phyloP scores from a whole-genome alignment of 2,329 filamentous ascomycete species.

The Cytospora leucostoma region DNA sequence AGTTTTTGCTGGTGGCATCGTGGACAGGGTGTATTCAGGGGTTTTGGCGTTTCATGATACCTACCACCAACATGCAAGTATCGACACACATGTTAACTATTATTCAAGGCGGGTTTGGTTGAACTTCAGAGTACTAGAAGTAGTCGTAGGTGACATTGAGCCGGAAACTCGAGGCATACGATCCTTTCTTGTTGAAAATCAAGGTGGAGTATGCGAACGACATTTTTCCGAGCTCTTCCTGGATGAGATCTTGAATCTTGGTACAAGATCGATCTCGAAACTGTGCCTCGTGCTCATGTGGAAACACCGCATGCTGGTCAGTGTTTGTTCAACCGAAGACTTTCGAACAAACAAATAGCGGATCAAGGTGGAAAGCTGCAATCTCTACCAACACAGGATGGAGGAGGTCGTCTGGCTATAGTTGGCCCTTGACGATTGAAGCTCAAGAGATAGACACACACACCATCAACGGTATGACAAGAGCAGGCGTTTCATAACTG shows the following conservation, averaged over 20 bases:
- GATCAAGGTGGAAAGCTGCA: not conserved
- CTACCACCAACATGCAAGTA: constrained; percentile 12
- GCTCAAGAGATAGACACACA: constrained; percentile 16
- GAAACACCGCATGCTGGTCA: not conserved
- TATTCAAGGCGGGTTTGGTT: constrained; percentile 10
- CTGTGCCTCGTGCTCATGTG: not conserved
- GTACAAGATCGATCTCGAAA: not conserved
- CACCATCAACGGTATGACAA: not conserved
- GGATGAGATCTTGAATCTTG: not conserved
- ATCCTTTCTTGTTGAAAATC: not conserved
- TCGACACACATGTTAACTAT: constrained; percentile 11
- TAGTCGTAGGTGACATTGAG: constrained; percentile 10
- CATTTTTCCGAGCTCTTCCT: not conserved
- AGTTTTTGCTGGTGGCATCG: constrained; percentile 19
- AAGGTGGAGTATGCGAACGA: not conserved
- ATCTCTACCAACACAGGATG: not conserved
- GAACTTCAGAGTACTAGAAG: constrained; percentile 6
- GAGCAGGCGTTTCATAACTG: constrained; percentile 25
- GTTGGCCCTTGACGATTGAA: constrained; percentile 19
- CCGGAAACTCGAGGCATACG: constrained; percentile 7
- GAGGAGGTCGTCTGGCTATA: not conserved
- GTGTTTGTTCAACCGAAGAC: constrained; percentile 14
- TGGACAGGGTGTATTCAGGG: constrained; percentile 19
- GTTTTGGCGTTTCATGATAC: constrained; percentile 26
- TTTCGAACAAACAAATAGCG: constrained; percentile 3